Evolutionary conservation across 108 stramenopile species (phyloP).

Genomic region (Mediolabrus comicus): DNA sequence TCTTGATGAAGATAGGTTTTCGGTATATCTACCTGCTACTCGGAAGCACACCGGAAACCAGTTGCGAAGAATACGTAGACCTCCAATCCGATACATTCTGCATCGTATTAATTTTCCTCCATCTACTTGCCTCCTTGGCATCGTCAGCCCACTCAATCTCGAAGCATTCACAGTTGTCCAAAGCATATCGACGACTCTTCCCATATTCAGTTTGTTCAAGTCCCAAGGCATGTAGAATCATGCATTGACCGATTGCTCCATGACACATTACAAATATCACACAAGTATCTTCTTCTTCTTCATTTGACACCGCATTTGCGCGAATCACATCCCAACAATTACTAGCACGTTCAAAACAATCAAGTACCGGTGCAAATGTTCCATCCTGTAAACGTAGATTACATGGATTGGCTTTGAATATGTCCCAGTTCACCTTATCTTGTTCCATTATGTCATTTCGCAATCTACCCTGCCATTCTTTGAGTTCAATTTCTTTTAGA

Average conservation of each 20-base stretch:
- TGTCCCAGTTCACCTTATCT: conserved; percentile 26
- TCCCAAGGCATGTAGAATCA: conserved; percentile 37
- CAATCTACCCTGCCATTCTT: conserved; percentile 39
- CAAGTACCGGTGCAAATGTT: conserved; percentile 33
- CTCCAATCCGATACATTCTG: neutral
- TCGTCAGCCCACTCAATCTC: conserved; percentile 30
- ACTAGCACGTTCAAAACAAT: conserved; percentile 33
- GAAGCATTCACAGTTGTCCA: conserved; percentile 40
- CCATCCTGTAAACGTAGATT: conserved; percentile 12
- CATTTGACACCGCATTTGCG: conserved; percentile 6
- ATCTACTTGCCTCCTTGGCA: conserved; percentile 11
- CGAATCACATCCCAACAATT: conserved; percentile 30
- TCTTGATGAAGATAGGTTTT: no score
- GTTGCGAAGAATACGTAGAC: neutral
- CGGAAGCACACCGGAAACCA: neutral
- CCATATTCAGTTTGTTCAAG: conserved; percentile 17
- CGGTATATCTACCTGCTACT: neutral
- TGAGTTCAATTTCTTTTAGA: conserved; percentile 36
- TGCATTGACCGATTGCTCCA: conserved; percentile 42
- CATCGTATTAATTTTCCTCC: conserved; percentile 24
- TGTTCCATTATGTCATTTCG: conserved; percentile 14
- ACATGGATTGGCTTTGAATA: conserved; percentile 17
- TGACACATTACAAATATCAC: conserved; percentile 37
- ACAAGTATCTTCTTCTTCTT: neutral
- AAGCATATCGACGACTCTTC: conserved; percentile 5